phyloP scores from a whole-genome alignment of 352 stramenopile genomes.

The Globisporangium viniferum region DNA sequence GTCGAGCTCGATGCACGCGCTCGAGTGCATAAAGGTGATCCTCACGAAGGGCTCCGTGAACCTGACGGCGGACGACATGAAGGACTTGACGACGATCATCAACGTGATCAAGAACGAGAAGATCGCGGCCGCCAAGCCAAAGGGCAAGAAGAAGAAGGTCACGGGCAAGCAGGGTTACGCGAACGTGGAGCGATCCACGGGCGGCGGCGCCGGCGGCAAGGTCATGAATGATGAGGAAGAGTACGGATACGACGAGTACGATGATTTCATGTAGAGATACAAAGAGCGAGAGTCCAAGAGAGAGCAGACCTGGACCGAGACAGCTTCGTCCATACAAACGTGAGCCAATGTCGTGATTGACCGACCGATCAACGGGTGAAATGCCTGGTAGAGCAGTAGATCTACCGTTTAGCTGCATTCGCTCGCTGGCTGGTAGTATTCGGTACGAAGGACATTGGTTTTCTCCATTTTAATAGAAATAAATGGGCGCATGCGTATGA shows the following conservation, averaged over 20 bases:
- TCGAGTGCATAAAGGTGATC: slow-evolving; percentile 81
- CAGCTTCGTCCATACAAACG: not conserved
- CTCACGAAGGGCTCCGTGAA: slow-evolving; percentile 77
- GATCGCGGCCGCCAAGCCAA: slow-evolving; percentile 76
- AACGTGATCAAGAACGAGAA: slow-evolving; percentile 90
- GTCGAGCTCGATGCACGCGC: slow-evolving; percentile 73
- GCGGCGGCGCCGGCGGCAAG: slow-evolving; percentile 37
- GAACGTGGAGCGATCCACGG: slow-evolving; percentile 64
- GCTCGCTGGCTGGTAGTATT: not conserved
- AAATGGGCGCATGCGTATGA: not conserved
- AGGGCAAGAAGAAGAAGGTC: slow-evolving; percentile 85
- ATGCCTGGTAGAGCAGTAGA: not conserved
- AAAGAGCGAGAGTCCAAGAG: not conserved
- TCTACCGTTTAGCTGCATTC: not conserved
- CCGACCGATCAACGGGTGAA: not conserved
- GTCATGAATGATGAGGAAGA: slow-evolving; percentile 32
- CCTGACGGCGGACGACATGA: slow-evolving; percentile 81
- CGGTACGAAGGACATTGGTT: not conserved
- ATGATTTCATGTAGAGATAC: slow-evolving; percentile 79
- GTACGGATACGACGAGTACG: slow-evolving; percentile 79
- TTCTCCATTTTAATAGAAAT: not conserved
- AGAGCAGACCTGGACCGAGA: not conserved
- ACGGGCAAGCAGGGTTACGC: slow-evolving; percentile 77
- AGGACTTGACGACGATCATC: slow-evolving; percentile 83
- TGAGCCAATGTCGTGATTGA: not conserved